Conservation (phyloP, 495 filamentous ascomycete species). For the Tuber borchii region DNA sequence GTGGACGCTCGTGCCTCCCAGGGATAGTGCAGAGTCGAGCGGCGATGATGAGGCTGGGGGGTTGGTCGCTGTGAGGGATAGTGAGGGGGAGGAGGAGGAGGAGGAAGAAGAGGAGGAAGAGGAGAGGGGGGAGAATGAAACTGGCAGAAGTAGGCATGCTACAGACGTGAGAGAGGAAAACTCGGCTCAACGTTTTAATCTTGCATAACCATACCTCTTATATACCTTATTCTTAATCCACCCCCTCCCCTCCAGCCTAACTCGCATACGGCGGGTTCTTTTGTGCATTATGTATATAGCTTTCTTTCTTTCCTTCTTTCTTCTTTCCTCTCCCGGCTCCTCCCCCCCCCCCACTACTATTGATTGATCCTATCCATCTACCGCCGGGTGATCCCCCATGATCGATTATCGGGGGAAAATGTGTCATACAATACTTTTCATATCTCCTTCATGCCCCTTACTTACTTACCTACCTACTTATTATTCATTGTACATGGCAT, state of each 20-base stretch:
- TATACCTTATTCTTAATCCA: conserved; percentile 10
- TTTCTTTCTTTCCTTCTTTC: not conserved
- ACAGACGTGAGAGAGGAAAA: not conserved
- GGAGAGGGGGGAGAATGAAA: not conserved
- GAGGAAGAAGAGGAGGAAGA: not conserved
- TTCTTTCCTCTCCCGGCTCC: not conserved
- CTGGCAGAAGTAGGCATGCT: not conserved
- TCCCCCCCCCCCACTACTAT: too few relatives aligned
- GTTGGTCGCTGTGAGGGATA: not conserved
- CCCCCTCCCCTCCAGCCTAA: not conserved
- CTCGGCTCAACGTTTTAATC: not conserved
- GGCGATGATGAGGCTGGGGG: not conserved
- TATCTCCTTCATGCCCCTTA: not conserved
- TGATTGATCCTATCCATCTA: not conserved
- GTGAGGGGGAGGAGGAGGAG: not conserved
- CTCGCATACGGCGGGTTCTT: not conserved
- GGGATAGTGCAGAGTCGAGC: not conserved
- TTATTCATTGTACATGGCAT: not conserved
- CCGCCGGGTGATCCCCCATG: not conserved
- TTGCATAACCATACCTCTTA: not conserved
- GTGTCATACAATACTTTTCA: not conserved
- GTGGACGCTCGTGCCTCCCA: not conserved
- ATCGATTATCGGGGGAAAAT: not conserved
- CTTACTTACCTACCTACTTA: not conserved
- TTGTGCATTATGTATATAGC: conserved; percentile 1